Percentiles rank a stretch among this genome's conserved stretches.
Conservation (phyloP, 140 eudicot species). For the Erigeron philadelphicus region DNA sequence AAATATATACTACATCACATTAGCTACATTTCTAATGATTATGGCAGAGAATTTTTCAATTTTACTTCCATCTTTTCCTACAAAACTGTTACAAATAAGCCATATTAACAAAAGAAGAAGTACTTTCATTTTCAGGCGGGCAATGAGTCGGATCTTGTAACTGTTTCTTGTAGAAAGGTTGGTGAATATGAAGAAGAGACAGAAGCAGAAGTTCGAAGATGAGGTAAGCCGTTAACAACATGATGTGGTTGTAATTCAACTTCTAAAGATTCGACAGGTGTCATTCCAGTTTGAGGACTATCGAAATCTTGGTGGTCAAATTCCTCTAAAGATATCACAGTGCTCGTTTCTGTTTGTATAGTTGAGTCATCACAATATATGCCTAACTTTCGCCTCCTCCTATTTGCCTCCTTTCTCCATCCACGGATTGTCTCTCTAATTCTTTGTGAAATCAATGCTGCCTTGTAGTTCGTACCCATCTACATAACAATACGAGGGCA, state of each 20-base stretch:
- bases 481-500: slow-evolving; percentile 14
- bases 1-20: background rate
- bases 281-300: background rate
- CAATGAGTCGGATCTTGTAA: background rate
- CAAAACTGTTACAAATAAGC: background rate
- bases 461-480: slow-evolving; percentile 99
- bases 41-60: background rate
- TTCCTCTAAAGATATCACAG: slow-evolving; percentile 74
- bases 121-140: background rate
- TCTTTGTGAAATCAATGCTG: slow-evolving; percentile 93
- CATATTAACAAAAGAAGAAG: background rate
- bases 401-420: slow-evolving; percentile 82
- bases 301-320: slow-evolving; percentile 13
- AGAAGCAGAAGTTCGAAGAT: background rate
- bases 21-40: background rate
- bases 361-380: slow-evolving; percentile 62
- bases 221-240: background rate
- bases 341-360: slow-evolving; percentile 72
- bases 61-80: background rate
- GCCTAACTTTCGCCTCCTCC: slow-evolving; percentile 67
- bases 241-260: slow-evolving; percentile 12
- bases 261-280: background rate
- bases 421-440: slow-evolving; percentile 91
- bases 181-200: background rate
- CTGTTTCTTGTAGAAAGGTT: background rate